Evolutionary conservation across 371 early-diverging fungal genomes (phyloP).

Genomic region (Rhizopus stolonifer): DNA sequence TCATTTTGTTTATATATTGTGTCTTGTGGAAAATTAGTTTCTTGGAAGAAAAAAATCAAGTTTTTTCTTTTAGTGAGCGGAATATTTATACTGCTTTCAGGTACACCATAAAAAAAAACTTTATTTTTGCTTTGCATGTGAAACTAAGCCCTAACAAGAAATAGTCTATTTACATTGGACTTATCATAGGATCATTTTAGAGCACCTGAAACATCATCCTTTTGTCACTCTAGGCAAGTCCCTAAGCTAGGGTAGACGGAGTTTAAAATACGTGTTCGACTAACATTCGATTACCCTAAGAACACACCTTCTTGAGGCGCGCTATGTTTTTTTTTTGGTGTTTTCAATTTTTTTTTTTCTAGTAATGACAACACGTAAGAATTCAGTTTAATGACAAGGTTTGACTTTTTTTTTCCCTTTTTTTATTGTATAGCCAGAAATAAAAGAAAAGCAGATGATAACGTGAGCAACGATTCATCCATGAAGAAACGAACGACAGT

Average conservation of each 20-base stretch:
- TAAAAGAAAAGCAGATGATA: too few species aligned
- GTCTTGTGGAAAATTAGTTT: neutral
- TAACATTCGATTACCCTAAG: neutral
- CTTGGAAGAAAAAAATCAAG: slow-evolving; percentile 3
- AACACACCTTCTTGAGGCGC: too few species aligned
- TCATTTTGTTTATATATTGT: slow-evolving; percentile 8
- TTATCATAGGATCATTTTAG: too few species aligned
- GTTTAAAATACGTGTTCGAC: neutral
- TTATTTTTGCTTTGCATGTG: neutral
- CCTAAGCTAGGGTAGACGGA: neutral
- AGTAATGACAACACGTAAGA: too few species aligned
- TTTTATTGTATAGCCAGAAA: too few species aligned
- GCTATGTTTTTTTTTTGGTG: too few species aligned
- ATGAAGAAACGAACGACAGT: too few species aligned
- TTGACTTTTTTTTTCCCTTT: too few species aligned
- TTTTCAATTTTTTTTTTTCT: too few species aligned
- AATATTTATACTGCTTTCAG: neutral
- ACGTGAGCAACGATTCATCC: too few species aligned
- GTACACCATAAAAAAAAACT: neutral
- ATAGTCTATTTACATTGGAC: neutral
- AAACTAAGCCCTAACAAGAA: neutral
- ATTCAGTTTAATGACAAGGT: too few species aligned
- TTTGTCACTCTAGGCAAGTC: neutral
- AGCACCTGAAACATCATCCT: too few species aligned
- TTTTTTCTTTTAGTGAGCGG: neutral